phyloP scores from a whole-genome alignment of 2,329 filamentous ascomycete species.

The Apiospora malaysiana region DNA sequence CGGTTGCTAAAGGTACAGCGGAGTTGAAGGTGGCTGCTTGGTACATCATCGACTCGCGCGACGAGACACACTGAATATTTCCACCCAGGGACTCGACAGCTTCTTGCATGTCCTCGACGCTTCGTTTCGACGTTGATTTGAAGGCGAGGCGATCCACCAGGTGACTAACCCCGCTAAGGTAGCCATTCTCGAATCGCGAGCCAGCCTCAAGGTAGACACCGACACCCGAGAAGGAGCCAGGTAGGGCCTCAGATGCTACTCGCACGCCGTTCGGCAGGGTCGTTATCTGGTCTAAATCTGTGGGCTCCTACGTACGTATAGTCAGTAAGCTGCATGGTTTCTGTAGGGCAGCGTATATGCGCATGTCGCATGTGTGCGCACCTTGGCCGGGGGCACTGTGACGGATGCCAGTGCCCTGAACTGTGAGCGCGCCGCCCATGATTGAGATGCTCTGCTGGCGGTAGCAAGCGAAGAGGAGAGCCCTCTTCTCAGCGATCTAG shows the following conservation, averaged over 20 bases:
- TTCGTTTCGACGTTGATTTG: constrained; percentile 78
- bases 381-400: constrained; percentile 23
- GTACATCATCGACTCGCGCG: constrained; percentile 97
- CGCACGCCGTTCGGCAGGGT: constrained; percentile 91
- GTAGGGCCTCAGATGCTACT: constrained; percentile 92
- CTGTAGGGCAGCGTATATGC: not conserved
- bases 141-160: constrained; percentile 96
- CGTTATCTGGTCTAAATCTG: constrained; percentile 85
- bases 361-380: constrained; percentile 11
- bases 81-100: constrained; percentile 87
- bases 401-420: constrained; percentile 24
- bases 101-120: constrained; percentile 86
- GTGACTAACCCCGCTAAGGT: constrained; percentile 88
- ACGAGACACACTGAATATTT: constrained; percentile 96
- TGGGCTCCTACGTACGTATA: constrained; percentile 59
- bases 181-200: constrained; percentile 88
- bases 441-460: not conserved
- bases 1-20: constrained; percentile 81
- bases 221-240: constrained; percentile 92
- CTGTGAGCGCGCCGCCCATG: constrained; percentile 11
- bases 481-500: constrained; percentile 22
- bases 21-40: constrained; percentile 98
- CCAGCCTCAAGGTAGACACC: constrained; percentile 96
- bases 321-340: not conserved
- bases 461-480: constrained; percentile 22